Evolutionary conservation across 1,139 yeast genomes (phyloP).

Genomic region (Waltiozyma sp.): DNA sequence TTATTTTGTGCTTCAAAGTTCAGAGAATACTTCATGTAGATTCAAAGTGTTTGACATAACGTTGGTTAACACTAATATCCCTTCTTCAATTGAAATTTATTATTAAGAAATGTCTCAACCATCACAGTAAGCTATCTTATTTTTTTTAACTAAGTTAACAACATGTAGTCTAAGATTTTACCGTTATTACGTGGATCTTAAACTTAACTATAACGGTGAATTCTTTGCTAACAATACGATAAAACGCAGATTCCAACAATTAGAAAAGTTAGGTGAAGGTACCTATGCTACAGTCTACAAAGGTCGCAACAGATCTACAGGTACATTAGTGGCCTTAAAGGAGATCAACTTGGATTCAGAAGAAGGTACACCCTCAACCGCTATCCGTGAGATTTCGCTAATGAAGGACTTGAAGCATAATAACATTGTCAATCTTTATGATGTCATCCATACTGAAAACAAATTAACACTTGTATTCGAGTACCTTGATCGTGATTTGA

Average conservation of each 20-base stretch:
- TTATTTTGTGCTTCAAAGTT: too few relatives aligned
- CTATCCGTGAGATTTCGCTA: conserved; percentile 88
- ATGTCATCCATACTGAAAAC: conserved; percentile 94
- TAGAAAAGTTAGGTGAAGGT: conserved; percentile 94
- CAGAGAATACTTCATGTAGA: too few relatives aligned
- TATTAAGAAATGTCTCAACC: neutral
- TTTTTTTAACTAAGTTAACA: too few relatives aligned
- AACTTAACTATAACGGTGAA: too few relatives aligned
- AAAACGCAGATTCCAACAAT: conserved; percentile 22
- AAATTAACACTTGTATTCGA: conserved; percentile 89
- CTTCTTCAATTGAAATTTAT: too few relatives aligned
- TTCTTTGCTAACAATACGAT: neutral
- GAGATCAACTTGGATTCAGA: conserved; percentile 92
- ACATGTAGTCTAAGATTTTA: too few relatives aligned
- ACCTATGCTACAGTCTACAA: conserved; percentile 97
- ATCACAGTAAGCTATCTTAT: neutral
- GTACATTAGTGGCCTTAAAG: conserved; percentile 87
- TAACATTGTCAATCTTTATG: conserved; percentile 85
- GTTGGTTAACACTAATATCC: too few relatives aligned
- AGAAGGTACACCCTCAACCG: conserved; percentile 98
- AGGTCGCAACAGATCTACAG: conserved; percentile 85
- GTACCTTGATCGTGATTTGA: conserved; percentile 87
- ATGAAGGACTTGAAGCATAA: conserved; percentile 96
- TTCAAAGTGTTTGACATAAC: too few relatives aligned
- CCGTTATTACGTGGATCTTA: too few relatives aligned